Evolutionary conservation across 331 rosid genomes (phyloP), one percentile per base, ranked within the genome.

Genomic region (Cydonia oblonga): DNA sequence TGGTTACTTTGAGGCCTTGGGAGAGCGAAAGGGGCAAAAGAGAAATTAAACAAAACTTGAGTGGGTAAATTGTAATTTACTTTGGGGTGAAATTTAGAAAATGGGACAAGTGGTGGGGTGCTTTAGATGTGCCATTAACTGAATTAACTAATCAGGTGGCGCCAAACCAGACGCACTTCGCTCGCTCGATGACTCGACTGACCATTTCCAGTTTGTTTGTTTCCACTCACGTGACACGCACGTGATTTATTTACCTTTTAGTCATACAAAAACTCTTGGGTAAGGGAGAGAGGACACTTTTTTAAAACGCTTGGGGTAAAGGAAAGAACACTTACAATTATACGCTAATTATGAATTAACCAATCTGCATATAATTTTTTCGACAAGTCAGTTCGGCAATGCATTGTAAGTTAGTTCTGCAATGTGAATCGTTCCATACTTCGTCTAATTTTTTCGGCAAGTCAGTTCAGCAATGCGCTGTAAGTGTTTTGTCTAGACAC

Each of bases 21-120:
- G 52, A 9, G 44, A 44, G 58, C 9, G 10, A 5, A 23, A 52
- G 23, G 6, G 58, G 6, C 2, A 19, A 2, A 3, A 11, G n/a
- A 12, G 30, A 23, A 30, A 24, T 40, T 40, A 40, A 10, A 3
- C 11, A 9, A 28, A 35, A 35, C 42, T 35, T 35, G 13, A 9
- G 15, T 40, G 46, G 46, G 5, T 40, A 11, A 40, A 40, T 40
- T 40, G 15, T 40, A 40, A 11, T 10, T 40, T 40, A 67, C 4
- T 44, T 57, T 23, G 18, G 7, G 3, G 66, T 6, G 29, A 32
- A 57, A 51, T 33, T 26, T 40, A 54, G 11, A 49, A 60, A 40
- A 15, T 30, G 12, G 24, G 69, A 79, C 84, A 70, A 66, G 82
- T 79, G 82, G n/a, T n/a, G 76, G 76, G 69, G 23, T 35, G 28